phyloP scores from a whole-genome alignment of 208 protist genomes.

The Trypanosoma platydactyli region DNA sequence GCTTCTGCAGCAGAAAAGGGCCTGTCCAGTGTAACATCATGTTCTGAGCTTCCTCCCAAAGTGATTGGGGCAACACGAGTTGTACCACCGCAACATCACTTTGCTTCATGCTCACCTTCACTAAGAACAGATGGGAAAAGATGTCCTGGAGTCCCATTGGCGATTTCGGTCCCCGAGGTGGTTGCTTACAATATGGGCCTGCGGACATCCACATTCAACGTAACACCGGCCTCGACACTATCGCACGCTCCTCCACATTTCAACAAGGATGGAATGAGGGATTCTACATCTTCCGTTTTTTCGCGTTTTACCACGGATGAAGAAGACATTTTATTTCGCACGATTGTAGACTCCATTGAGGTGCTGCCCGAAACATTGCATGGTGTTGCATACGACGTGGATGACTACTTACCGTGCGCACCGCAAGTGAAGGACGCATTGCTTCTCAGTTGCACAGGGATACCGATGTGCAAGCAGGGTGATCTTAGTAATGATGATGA shows the following conservation, averaged over 20 bases:
- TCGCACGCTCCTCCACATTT: neutral
- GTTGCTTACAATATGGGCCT: too few species aligned
- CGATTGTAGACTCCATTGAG: neutral
- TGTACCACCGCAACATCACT: too few species aligned
- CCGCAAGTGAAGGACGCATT: neutral
- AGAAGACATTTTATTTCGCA: neutral
- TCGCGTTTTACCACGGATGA: slow-evolving; percentile 13
- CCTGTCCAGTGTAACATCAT: too few species aligned
- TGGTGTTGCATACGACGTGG: slow-evolving; percentile 58
- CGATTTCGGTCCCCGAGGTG: too few species aligned
- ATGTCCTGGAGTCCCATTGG: too few species aligned
- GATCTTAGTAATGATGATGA: neutral
- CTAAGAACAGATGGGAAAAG: too few species aligned
- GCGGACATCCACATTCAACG: too few species aligned
- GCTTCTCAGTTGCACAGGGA: slow-evolving; percentile 19
- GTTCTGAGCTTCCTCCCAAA: too few species aligned
- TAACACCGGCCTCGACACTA: too few species aligned
- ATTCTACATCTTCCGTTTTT: neutral
- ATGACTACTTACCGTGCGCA: slow-evolving; percentile 30
- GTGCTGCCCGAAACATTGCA: slow-evolving; percentile 28
- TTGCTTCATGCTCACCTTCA: too few species aligned
- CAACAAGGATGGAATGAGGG: neutral
- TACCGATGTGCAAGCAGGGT: slow-evolving; percentile 1
- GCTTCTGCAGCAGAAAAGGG: too few species aligned
- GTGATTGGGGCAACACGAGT: too few species aligned